Evolutionary conservation across 352 stramenopile species (phyloP).

Genomic region (Pythium volutum): DNA sequence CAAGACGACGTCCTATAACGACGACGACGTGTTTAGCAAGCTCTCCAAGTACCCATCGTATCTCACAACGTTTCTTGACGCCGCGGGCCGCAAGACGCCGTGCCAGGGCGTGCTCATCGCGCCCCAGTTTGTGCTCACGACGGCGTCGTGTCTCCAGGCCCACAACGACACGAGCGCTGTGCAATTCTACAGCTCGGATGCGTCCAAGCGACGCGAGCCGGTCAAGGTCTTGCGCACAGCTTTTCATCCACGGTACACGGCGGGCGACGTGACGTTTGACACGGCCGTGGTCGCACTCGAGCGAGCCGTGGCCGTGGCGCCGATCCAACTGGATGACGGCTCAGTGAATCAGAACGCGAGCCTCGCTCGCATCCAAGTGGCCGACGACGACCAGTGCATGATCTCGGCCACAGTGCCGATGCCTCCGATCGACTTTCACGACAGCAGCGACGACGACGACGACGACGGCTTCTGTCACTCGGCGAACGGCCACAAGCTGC

Average conservation of each 20-base stretch:
- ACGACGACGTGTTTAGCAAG: conserved; percentile 21
- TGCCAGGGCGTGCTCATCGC: conserved; percentile 36
- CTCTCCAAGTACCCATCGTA: conserved; percentile 22
- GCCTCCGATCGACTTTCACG: no score
- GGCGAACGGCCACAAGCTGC: not conserved
- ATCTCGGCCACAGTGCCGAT: not conserved
- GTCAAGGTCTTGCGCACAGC: conserved; percentile 6
- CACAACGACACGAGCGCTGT: not conserved
- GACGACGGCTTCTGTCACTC: not conserved
- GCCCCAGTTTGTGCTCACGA: conserved; percentile 32
- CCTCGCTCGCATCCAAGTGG: conserved; percentile 13
- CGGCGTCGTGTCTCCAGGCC: conserved; percentile 25
- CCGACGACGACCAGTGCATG: conserved; percentile 7
- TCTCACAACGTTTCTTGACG: conserved; percentile 15
- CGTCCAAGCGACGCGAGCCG: not conserved
- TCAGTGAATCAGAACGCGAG: conserved; percentile 1
- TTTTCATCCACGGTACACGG: conserved; percentile 7
- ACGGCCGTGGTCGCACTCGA: conserved; percentile 14
- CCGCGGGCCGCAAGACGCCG: not conserved
- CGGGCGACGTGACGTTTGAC: conserved; percentile 14
- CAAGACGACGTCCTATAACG: conserved; percentile 7
- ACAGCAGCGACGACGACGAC: not conserved
- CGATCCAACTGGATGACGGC: conserved; percentile 20
- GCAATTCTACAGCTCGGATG: not conserved
- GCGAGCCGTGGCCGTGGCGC: not conserved